Base-by-base conservation (phyloP, 2,329 filamentous ascomycete species). In the Talaromyces sp. region DNA sequence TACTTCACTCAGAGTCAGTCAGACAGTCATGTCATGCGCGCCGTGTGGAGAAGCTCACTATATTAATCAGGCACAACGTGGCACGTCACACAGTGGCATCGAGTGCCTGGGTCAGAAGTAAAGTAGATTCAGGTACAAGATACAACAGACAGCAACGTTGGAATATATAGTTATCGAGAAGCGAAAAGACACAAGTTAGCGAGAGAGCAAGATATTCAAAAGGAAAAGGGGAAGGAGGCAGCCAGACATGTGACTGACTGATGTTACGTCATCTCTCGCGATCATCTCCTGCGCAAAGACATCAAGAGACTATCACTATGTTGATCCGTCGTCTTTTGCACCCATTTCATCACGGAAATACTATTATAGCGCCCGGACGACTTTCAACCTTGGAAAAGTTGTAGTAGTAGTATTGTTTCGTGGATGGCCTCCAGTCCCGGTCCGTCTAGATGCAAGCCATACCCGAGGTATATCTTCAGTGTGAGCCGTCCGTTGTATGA, bases 31-130 rank as follows among this genome's bases (percentile, higher is more conserved):
- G 22, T 45, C 41, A 22, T 25, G 45, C n/a, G 15, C 48, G 33
- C 10, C 21, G 19, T 52, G 48, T 52, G 48, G 48, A 33, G 48
- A 52, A 52, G 35, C 35, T 52, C 48, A 52, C 28, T 21, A n/a
- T 13, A 33, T 33, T 22, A 19, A 13, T 37, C 48, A 52, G 33
- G 48, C 48, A 52, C 48, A 25, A 25, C 48, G 33, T 52, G 48
- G 35, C 48, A 52, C 48, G 33, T 39, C 19, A 52, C 33, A 52
- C 48, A 28, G 33, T 22, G n/a, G 31, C 19, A 15, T n/a, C 11
- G 19, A 17, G 31, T 39, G 28, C 19, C 48, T 13, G 19, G 22
- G 13, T 39, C 19, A 19, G 35, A 39, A 11, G 8, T 6, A 4
- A 51, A 52, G 19, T 22, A 25, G 31, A 46, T 17, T 48, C 45